A percentile compares a stretch with the other conserved stretches of the same genome.
Evolutionary conservation across 1,284 basidiomycete genomes (phyloP).

Genomic region (Xanthoconium separans): DNA sequence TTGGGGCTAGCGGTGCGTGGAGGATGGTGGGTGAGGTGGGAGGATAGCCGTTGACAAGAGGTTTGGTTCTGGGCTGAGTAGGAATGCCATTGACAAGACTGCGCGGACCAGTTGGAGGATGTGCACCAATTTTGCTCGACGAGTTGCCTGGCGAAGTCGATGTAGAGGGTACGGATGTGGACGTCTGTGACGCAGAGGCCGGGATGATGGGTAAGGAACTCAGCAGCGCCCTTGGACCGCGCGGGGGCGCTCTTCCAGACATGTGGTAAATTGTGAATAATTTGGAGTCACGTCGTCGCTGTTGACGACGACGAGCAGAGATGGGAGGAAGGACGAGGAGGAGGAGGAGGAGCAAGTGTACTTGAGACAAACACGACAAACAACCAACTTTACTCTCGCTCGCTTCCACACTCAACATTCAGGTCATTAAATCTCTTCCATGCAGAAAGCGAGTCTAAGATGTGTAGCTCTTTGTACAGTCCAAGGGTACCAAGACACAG

Average conservation of each 20-base stretch:
- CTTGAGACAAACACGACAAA: slow-evolving; percentile 28
- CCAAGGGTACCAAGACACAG: too few species aligned
- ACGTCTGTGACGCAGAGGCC: slow-evolving; percentile 29
- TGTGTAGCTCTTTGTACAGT: too few species aligned
- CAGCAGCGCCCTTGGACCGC: slow-evolving; percentile 65
- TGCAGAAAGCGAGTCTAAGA: too few species aligned
- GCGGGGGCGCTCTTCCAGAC: slow-evolving; percentile 76
- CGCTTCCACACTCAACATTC: neutral
- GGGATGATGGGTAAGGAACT: slow-evolving; percentile 39
- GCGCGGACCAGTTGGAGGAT: slow-evolving; percentile 35
- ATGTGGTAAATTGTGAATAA: slow-evolving; percentile 32
- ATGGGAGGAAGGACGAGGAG: neutral
- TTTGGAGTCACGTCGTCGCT: slow-evolving; percentile 15
- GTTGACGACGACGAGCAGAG: slow-evolving; percentile 27
- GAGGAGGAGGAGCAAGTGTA: slow-evolving; percentile 2
- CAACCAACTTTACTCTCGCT: slow-evolving; percentile 3
- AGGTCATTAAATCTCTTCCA: too few species aligned
- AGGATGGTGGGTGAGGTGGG: slow-evolving; percentile 18
- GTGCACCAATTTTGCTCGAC: slow-evolving; percentile 26
- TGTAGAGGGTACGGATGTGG: slow-evolving; percentile 28
- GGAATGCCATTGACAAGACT: slow-evolving; percentile 32
- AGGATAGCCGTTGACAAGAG: slow-evolving; percentile 29
- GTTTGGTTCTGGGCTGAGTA: slow-evolving; percentile 21
- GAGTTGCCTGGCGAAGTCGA: slow-evolving; percentile 28
- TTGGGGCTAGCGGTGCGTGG: slow-evolving; percentile 15